Percentiles rank a stretch among this genome's conserved stretches.
phyloP scores from a whole-genome alignment of 345 rosid species.

The Dipteronia dyeriana region DNA sequence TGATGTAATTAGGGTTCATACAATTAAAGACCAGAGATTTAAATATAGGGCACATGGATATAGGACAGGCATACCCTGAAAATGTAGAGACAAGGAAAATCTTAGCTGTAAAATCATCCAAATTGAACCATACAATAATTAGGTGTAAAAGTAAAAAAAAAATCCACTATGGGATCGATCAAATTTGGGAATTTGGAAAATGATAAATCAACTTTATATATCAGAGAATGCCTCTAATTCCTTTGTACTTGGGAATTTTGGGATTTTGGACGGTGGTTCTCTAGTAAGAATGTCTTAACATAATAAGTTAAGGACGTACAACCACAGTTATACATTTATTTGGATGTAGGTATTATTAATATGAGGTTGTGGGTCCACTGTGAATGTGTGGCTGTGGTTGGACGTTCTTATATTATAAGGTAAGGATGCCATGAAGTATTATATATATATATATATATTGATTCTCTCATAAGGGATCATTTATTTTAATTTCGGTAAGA shows the following conservation, averaged over 20 bases:
- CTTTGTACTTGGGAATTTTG: not conserved
- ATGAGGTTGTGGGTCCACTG: too few species aligned
- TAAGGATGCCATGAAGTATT: too few species aligned
- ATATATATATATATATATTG: too few species aligned
- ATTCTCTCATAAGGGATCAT: too few species aligned
- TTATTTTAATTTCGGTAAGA: too few species aligned
- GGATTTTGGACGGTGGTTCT: too few species aligned
- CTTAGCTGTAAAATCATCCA: not conserved
- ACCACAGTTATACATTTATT: too few species aligned
- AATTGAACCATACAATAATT: not conserved
- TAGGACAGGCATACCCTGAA: slow-evolving; percentile 8
- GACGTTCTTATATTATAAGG: too few species aligned
- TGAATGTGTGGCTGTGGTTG: too few species aligned
- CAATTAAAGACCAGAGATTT: not conserved
- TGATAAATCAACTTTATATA: not conserved
- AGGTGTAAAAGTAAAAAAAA: not conserved
- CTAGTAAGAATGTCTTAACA: too few species aligned
- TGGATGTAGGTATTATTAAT: too few species aligned
- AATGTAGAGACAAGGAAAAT: slow-evolving; percentile 1
- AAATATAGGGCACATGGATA: not conserved
- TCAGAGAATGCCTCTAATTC: not conserved
- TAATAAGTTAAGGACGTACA: too few species aligned
- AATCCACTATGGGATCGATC: not conserved
- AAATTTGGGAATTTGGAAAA: not conserved
- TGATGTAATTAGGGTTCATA: not conserved